Conservation (phyloP, 2,329 filamentous ascomycete species). For the Trichoderma harzianum region DNA sequence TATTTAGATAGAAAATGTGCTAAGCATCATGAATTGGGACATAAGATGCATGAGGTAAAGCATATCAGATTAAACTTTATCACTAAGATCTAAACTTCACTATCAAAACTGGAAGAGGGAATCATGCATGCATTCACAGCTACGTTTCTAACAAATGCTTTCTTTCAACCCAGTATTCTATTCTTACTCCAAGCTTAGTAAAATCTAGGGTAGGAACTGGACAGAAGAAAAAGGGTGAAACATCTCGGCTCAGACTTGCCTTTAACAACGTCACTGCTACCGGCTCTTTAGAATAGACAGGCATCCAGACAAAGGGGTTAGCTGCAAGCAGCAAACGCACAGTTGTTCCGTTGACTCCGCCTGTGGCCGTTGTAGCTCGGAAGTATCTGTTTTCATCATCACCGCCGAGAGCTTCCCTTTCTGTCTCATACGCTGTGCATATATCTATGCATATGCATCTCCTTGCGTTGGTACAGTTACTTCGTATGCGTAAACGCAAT, state of each 20-base stretch:
- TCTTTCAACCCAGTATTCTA: not conserved
- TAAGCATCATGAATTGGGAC: not conserved
- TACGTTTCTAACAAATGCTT: not conserved
- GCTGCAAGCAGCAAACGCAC: slow-evolving; percentile 47
- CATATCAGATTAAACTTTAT: not conserved
- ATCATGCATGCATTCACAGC: not conserved
- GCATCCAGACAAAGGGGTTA: slow-evolving; percentile 43
- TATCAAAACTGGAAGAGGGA: not conserved
- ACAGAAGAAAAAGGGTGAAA: not conserved
- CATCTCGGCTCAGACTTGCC: slow-evolving; percentile 60
- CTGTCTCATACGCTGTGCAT: not conserved
- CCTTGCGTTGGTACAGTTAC: not conserved
- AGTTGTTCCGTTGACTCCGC: slow-evolving; percentile 26
- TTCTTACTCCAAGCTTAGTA: not conserved
- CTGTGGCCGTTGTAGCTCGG: slow-evolving; percentile 49
- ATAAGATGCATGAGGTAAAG: not conserved
- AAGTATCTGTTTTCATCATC: slow-evolving; percentile 75
- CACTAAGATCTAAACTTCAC: not conserved
- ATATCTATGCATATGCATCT: not conserved
- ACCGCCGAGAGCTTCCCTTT: slow-evolving; percentile 42
- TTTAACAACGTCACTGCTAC: slow-evolving; percentile 53
- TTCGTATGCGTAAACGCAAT: not conserved
- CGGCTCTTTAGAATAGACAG: slow-evolving; percentile 16
- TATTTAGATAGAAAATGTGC: not conserved
- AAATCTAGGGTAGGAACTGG: not conserved